Percentiles rank a stretch among this genome's conserved stretches.
These are phyloP conservation scores for Cladosporium colombiae DNA, from an alignment of 2,329 filamentous ascomycete genomes.

Conservation along the genomic window DNA sequence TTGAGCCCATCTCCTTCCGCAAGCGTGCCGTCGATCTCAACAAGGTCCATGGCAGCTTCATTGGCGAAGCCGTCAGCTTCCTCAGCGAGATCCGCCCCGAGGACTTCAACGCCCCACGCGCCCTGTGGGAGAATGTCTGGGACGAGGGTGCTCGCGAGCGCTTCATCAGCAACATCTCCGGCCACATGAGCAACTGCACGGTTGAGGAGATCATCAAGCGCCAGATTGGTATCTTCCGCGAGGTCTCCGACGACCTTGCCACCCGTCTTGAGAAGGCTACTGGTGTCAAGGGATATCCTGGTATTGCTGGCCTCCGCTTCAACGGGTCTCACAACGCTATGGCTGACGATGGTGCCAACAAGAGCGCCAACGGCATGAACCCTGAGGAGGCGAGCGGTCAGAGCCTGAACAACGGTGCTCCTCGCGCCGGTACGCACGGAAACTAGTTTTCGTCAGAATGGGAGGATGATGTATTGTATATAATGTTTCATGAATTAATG, in stretches of 20 bases:
- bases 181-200: conserved; percentile 61
- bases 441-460: not conserved
- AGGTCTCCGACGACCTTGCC: conserved; percentile 61
- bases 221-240: conserved; percentile 66
- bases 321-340: conserved; percentile 65
- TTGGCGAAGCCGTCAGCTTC: conserved; percentile 52
- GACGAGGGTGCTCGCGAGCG: conserved; percentile 59
- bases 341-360: conserved; percentile 49
- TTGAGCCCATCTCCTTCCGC: conserved; percentile 53
- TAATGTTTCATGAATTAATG: conserved; percentile 19
- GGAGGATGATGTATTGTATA: not conserved
- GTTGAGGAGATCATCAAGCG: conserved; percentile 63
- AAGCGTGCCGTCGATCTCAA: conserved; percentile 49
- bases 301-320: conserved; percentile 57
- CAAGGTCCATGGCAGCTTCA: conserved; percentile 54
- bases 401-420: conserved; percentile 52
- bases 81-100: conserved; percentile 55
- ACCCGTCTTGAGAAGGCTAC: conserved; percentile 62
- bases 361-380: conserved; percentile 54
- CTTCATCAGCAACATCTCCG: conserved; percentile 61
- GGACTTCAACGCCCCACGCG: conserved; percentile 58
- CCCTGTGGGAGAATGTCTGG: conserved; percentile 62
- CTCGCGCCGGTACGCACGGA: conserved; percentile 46
- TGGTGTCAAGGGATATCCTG: conserved; percentile 61
- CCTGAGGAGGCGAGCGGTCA: conserved; percentile 29